These are phyloP conservation scores for Fraxinus ornus DNA, from an alignment of 305 asterid genomes.

Conservation along the genomic window DNA sequence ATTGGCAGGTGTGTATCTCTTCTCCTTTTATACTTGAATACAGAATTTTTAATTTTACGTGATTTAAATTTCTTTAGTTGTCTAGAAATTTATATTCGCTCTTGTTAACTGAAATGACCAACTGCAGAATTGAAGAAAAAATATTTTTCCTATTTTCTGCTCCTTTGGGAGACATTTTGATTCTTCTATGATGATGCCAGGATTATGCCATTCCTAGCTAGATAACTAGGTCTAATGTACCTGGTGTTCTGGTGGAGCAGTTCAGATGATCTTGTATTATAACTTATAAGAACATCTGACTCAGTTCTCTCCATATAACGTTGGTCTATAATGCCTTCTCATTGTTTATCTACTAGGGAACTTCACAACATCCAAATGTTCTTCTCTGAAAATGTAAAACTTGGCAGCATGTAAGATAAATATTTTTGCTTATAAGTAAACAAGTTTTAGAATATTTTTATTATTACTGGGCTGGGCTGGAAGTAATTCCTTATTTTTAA, in stretches of 20 bases:
- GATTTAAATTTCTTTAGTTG: not conserved
- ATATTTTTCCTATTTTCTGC: not conserved
- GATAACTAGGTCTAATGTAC: not conserved
- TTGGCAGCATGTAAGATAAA: not conserved
- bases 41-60: not conserved
- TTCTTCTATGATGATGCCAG: not conserved
- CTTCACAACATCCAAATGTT: not conserved
- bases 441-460: not conserved
- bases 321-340: not conserved
- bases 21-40: not conserved
- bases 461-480: not conserved
- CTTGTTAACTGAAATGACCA: not conserved
- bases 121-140: not conserved
- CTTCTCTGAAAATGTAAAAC: not conserved
- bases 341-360: not conserved
- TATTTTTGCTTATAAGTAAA: not conserved
- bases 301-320: not conserved
- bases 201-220: not conserved
- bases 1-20: conserved; percentile 78
- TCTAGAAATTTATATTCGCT: not conserved
- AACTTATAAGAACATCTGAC: not conserved
- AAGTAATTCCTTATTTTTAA: not conserved
- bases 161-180: not conserved
- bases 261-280: not conserved
- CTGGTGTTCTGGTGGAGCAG: not conserved